Evolutionary conservation across 345 rosid species (phyloP).

Genomic region (Rhizophora apiculata): DNA sequence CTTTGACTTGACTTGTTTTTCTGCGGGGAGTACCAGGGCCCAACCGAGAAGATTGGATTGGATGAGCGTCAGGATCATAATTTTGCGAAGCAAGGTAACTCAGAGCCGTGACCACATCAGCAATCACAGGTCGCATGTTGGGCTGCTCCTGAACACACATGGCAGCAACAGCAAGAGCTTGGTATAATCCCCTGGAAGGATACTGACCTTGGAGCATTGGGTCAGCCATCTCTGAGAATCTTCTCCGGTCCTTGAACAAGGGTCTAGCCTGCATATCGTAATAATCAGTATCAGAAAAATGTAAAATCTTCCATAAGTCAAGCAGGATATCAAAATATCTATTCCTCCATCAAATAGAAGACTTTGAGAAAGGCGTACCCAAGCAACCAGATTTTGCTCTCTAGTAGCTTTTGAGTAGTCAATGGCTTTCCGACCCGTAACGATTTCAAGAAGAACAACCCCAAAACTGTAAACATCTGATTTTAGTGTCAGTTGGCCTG

Average conservation of each 20-base stretch:
- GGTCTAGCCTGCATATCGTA: constrained; percentile 65
- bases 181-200: constrained; percentile 75
- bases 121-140: constrained; percentile 62
- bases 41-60: constrained; percentile 11
- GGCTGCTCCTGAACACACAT: constrained; percentile 97
- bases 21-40: constrained; percentile 59
- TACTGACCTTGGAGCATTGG: constrained; percentile 71
- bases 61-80: constrained; percentile 39
- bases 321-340: neutral
- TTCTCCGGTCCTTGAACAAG: constrained; percentile 72
- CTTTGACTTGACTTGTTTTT: constrained; percentile 43
- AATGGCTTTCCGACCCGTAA: constrained; percentile 87
- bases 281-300: neutral
- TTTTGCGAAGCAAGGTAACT: constrained; percentile 68
- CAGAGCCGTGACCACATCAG: constrained; percentile 80
- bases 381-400: constrained; percentile 79
- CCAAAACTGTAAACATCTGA: constrained; percentile 94
- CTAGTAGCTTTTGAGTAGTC: constrained; percentile 46
- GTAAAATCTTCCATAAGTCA: neutral
- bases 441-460: constrained; percentile 79
- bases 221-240: constrained; percentile 69
- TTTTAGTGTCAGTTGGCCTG: constrained; percentile 82
- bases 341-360: neutral
- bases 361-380: constrained; percentile 49
- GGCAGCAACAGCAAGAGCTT: constrained; percentile 87